Conservation (phyloP, 371 early-diverging fungal genomes). For the Rhizopus sp. region DNA sequence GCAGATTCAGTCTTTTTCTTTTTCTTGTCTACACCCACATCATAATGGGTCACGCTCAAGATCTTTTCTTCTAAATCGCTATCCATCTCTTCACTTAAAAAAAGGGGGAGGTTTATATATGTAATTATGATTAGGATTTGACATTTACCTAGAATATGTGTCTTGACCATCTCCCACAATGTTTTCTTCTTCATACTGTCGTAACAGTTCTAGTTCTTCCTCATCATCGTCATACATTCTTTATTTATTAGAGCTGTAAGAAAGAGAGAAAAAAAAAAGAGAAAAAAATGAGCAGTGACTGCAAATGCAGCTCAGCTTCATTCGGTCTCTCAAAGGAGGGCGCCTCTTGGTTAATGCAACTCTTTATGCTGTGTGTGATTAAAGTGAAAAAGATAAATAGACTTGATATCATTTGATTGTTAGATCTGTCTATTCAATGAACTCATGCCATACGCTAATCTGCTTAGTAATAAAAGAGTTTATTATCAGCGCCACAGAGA, state of each 20-base stretch:
- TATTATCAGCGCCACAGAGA: too few relatives aligned
- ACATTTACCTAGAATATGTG: slow-evolving; percentile 14
- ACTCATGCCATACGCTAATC: too few relatives aligned
- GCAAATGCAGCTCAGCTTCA: too few relatives aligned
- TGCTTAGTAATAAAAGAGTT: too few relatives aligned
- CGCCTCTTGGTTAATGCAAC: too few relatives aligned
- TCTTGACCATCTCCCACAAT: slow-evolving; percentile 10
- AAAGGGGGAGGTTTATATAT: not conserved
- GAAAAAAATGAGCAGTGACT: not conserved
- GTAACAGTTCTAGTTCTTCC: slow-evolving; percentile 21
- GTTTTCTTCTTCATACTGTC: slow-evolving; percentile 22
- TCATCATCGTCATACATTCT: slow-evolving; percentile 25
- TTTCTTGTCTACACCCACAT: slow-evolving; percentile 6
- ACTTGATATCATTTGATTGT: too few relatives aligned
- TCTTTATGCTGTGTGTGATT: too few relatives aligned
- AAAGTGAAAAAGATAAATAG: too few relatives aligned
- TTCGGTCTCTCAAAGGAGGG: too few relatives aligned
- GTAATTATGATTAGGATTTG: too few relatives aligned
- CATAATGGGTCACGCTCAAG: slow-evolving; percentile 26
- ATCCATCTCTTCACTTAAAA: slow-evolving; percentile 26
- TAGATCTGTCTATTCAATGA: too few relatives aligned
- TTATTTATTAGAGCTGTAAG: not conserved
- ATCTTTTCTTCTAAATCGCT: slow-evolving; percentile 32
- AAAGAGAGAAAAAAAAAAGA: not conserved
- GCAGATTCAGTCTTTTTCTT: not conserved